Conservation (phyloP, 2,329 filamentous ascomycete species). For the Scedosporium boydii region DNA sequence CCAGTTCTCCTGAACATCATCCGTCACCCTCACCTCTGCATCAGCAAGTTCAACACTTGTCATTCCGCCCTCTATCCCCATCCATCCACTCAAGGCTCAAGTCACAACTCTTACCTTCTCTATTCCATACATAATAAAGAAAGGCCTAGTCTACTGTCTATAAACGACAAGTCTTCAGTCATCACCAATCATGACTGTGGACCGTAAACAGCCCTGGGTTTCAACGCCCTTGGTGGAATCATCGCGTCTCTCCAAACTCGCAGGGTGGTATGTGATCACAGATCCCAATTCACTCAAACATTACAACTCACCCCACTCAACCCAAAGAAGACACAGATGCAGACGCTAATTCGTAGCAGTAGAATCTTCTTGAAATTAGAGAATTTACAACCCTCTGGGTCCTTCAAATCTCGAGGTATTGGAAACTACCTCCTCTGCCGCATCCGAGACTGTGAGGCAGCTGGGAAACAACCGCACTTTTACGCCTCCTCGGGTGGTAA, state of each 20-base stretch:
- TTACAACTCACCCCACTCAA: constrained; percentile 10
- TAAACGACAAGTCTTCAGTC: neutral
- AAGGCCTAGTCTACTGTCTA: no score
- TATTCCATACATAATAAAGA: no score
- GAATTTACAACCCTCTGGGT: constrained; percentile 73
- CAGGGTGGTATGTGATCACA: neutral
- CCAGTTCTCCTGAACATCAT: no score
- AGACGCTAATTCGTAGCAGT: constrained; percentile 25
- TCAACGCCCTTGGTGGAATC: constrained; percentile 2
- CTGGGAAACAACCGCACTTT: constrained; percentile 43
- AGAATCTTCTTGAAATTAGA: constrained; percentile 81
- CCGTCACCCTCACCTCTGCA: no score
- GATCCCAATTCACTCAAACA: neutral
- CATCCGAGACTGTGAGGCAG: constrained; percentile 17
- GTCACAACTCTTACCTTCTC: no score
- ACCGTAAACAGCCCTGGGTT: constrained; percentile 1
- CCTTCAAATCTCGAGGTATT: constrained; percentile 76
- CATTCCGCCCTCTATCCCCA: no score
- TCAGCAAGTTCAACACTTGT: no score
- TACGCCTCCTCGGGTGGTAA: constrained; percentile 77
- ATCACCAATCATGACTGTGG: neutral
- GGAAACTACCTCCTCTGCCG: constrained; percentile 56
- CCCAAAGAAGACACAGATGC: constrained; percentile 3
- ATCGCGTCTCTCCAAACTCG: constrained; percentile 1
- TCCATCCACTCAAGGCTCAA: no score